Percentiles rank a stretch among this genome's conserved stretches.
Evolutionary conservation across 192 early-diverging fungal genomes (phyloP).

Genomic region (Mortierella antarctica): DNA sequence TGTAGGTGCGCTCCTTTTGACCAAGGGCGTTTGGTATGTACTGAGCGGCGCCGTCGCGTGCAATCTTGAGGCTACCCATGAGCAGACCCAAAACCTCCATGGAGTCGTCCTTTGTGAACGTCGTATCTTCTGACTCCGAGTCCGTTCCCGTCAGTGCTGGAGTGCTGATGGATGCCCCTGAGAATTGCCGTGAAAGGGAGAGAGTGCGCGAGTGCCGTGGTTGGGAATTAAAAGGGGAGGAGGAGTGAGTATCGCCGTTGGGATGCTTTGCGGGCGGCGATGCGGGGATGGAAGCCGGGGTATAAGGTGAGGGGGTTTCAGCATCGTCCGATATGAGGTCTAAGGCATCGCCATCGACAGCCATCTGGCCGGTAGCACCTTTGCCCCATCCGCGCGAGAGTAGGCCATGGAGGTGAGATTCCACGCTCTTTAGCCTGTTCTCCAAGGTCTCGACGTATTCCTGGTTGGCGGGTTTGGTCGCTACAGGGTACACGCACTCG

Average conservation of each 20-base stretch:
- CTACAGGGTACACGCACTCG: slow-evolving; percentile 35
- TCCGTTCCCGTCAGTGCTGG: slow-evolving; percentile 20
- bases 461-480: slow-evolving; percentile 48
- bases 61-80: slow-evolving; percentile 38
- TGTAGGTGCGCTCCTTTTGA: slow-evolving; percentile 46
- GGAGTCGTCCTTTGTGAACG: slow-evolving; percentile 25
- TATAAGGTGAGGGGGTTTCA: slow-evolving; percentile 32
- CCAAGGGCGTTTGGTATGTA: slow-evolving; percentile 32
- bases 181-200: slow-evolving; percentile 23
- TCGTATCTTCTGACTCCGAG: slow-evolving; percentile 17
- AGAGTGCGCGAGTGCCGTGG: neutral
- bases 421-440: slow-evolving; percentile 46
- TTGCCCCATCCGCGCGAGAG: slow-evolving; percentile 46
- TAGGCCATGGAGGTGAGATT: slow-evolving; percentile 46
- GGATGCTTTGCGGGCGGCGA: slow-evolving; percentile 37
- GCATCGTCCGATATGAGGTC: slow-evolving; percentile 27
- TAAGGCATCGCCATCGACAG: slow-evolving; percentile 7
- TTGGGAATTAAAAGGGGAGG: too few relatives aligned
- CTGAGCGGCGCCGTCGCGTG: slow-evolving; percentile 38
- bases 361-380: neutral
- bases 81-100: slow-evolving; percentile 37
- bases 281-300: slow-evolving; percentile 44
- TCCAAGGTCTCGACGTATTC: slow-evolving; percentile 54
- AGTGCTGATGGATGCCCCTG: slow-evolving; percentile 26
- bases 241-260: slow-evolving; percentile 5